phyloP scores from a whole-genome alignment of 805 yeast species.

The Kodamaea lidongshanica region DNA sequence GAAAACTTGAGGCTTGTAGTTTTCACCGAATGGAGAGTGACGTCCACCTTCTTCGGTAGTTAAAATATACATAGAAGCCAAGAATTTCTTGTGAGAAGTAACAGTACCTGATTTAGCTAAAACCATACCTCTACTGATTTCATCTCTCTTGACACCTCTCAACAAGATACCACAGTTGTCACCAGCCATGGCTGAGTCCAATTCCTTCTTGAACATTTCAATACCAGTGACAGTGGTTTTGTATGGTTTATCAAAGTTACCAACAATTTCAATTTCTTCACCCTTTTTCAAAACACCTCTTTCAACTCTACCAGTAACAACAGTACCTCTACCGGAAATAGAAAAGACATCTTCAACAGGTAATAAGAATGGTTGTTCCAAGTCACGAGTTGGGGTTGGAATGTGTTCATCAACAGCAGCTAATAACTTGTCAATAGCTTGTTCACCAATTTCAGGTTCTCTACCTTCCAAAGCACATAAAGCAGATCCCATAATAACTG shows the following conservation, averaged over 20 bases:
- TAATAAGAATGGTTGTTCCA: conserved; percentile 93
- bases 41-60: conserved; percentile 99
- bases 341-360: conserved; percentile 97
- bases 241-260: conserved; percentile 76
- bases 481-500: conserved; percentile 98
- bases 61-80: conserved; percentile 87
- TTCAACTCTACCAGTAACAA: conserved; percentile 98
- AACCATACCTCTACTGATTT: conserved; percentile 95
- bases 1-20: conserved; percentile 97
- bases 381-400: conserved; percentile 95
- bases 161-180: conserved; percentile 96
- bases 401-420: conserved; percentile 90
- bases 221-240: conserved; percentile 97
- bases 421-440: conserved; percentile 77
- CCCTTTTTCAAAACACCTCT: conserved; percentile 97
- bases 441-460: conserved; percentile 85
- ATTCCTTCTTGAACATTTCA: conserved; percentile 99
- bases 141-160: conserved; percentile 98
- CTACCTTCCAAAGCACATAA: conserved; percentile 88
- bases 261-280: conserved; percentile 97
- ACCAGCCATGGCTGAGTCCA: conserved; percentile 97
- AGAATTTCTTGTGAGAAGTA: conserved; percentile 87
- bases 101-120: conserved; percentile 88
- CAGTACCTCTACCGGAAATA: conserved; percentile 99
- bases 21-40: conserved; percentile 93